A percentile compares a stretch with the other conserved stretches of the same genome.
phyloP scores from a whole-genome alignment of 2,329 filamentous ascomycete genomes.

The Trichoderma koningiopsis region DNA sequence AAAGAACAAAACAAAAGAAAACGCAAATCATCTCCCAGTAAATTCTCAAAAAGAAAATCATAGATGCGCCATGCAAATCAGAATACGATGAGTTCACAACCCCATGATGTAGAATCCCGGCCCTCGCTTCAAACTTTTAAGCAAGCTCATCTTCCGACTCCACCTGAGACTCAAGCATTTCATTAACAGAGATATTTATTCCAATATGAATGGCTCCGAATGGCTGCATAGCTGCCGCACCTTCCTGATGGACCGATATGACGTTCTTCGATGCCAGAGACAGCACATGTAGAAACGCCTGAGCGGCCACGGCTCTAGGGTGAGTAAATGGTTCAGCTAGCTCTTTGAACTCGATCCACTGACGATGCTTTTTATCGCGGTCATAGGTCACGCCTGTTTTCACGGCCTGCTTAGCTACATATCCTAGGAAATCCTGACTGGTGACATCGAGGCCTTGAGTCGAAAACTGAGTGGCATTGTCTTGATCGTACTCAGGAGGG shows the following conservation, averaged over 20 bases:
- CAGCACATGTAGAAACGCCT: conserved; percentile 75
- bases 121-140: no score
- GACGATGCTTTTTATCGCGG: conserved; percentile 37
- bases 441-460: conserved; percentile 47
- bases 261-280: conserved; percentile 67
- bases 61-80: background rate
- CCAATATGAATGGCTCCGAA: conserved; percentile 54
- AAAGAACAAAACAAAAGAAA: background rate
- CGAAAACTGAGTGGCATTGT: conserved; percentile 38
- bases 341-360: conserved; percentile 66
- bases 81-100: no score
- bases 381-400: conserved; percentile 39
- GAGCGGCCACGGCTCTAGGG: conserved; percentile 66
- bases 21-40: background rate
- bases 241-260: conserved; percentile 64
- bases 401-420: conserved; percentile 42
- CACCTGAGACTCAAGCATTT: conserved; percentile 15
- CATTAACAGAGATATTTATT: conserved; percentile 32
- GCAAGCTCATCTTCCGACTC: conserved; percentile 25
- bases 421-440: conserved; percentile 50
- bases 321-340: conserved; percentile 62
- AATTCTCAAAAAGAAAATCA: background rate
- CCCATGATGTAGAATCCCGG: no score
- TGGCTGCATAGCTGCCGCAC: conserved; percentile 38
- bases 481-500: conserved; percentile 29